A percentile compares a stretch with the other conserved stretches of the same genome.
phyloP scores from a whole-genome alignment of 306 rosid species.

The Malus domestica region ASM211411v1 NC_041803.1:3763001-3763500 shows the following conservation, averaged over 20 bases:
- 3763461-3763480: not conserved
- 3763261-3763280: not conserved
- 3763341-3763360: conserved; percentile 62
- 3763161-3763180: not conserved
- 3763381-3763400: conserved; percentile 99
- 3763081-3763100: not conserved
- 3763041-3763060: not conserved
- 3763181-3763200: not conserved
- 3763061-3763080: not conserved
- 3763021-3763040: not conserved
- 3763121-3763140: not conserved
- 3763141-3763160: not conserved
- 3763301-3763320: conserved; percentile 50
- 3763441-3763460: not conserved
- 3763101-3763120: not conserved
- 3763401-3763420: conserved; percentile 38
- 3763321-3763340: conserved; percentile 90
- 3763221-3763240: not conserved
- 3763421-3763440: not conserved
- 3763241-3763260: not conserved
- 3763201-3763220: not conserved
- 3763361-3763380: conserved; percentile 86
- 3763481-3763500: conserved; percentile 22
- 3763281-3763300: not conserved
- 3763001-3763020: not conserved